Base-by-base conservation (phyloP, 371 early-diverging fungal genomes). In the Mucor velutinosus region DNA sequence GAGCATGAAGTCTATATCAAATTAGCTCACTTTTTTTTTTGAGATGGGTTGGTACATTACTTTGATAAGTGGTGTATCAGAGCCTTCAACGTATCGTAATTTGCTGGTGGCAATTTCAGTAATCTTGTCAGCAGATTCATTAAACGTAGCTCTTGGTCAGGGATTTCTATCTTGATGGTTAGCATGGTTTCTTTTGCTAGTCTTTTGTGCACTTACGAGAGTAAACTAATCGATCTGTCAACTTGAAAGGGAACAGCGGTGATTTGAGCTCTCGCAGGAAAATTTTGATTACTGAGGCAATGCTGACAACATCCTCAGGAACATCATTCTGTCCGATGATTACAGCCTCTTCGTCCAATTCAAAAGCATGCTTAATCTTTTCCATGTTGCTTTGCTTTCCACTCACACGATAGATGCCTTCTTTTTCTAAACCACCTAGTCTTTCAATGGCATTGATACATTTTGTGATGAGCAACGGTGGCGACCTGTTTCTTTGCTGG, bases 371-470 rank as follows among this genome's bases (percentile, higher is more conserved):
- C 45, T 79, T 84, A 15, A 91, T 73, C 41, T 84, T 85, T 70
- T 80, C 80, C 61, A 88, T 82, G 47, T 82, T 88, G 30, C 81
- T 85, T 33, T 87, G 83, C 23, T 87, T 85, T 19, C 90, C 92
- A 4, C 87, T 82, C 3, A 91, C 79, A 25, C 92, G 82, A 71
- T 91, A 91, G 23, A 91, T 85, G 21, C 92, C 92, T 69, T 91
- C 92, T 23, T 75, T 79, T 27, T 86, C 84, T 15, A 90, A 55
- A 10, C 89, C 90, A 58, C 87, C 89, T 15, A 86, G 63, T 15
- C 80, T 75, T 58, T 91, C 89, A 58, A 91, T 79, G 19, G 89
- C 86, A 21, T 85, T 81, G 17, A 88, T 75, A 62, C 90, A 89
- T 49, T 82, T 82, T 19, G 78, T 69, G 8, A 91, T 79, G 6